Percentiles rank a stretch among this genome's conserved stretches.
These are phyloP conservation scores for Chlamydomonas applanata DNA, from an alignment of 139 green algal genomes.

Conservation along the genomic window DNA sequence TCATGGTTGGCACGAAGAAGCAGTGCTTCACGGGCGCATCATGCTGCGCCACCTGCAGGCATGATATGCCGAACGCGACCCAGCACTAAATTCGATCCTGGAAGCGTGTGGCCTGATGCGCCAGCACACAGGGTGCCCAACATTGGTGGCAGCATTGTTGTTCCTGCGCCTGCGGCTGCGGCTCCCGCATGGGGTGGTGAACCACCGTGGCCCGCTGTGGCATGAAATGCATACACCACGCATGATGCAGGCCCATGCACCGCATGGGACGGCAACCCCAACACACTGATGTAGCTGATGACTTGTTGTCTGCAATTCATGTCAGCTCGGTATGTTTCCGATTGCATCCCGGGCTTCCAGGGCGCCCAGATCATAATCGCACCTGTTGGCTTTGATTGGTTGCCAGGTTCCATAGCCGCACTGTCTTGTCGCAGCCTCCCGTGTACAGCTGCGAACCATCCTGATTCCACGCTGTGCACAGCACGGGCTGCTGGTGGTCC, in stretches of 20 bases:
- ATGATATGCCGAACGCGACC: too few relatives aligned
- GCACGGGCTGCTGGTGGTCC: conserved; percentile 72
- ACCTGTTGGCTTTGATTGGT: conserved; percentile 77
- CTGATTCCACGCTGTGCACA: conserved; percentile 83
- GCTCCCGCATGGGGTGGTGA: too few relatives aligned
- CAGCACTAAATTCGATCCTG: too few relatives aligned
- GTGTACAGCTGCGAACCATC: conserved; percentile 73
- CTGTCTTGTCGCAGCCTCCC: conserved; percentile 86
- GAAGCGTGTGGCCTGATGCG: not conserved
- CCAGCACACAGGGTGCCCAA: not conserved
- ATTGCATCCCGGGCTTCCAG: too few relatives aligned
- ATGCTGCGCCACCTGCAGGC: conserved; percentile 79
- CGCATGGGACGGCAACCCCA: too few relatives aligned
- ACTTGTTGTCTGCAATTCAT: too few relatives aligned
- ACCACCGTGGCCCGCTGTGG: too few relatives aligned
- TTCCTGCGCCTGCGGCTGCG: too few relatives aligned
- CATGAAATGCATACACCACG: not conserved
- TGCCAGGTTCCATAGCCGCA: conserved; percentile 91
- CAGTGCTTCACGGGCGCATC: conserved; percentile 74
- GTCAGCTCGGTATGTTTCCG: too few relatives aligned
- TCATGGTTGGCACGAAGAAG: conserved; percentile 74
- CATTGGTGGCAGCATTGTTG: not conserved
- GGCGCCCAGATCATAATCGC: not conserved
- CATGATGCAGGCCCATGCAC: not conserved
- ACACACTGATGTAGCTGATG: too few relatives aligned